Conservation (phyloP, 2,329 filamentous ascomycete genomes). For the Hymenoscyphus infarciens region DNA sequence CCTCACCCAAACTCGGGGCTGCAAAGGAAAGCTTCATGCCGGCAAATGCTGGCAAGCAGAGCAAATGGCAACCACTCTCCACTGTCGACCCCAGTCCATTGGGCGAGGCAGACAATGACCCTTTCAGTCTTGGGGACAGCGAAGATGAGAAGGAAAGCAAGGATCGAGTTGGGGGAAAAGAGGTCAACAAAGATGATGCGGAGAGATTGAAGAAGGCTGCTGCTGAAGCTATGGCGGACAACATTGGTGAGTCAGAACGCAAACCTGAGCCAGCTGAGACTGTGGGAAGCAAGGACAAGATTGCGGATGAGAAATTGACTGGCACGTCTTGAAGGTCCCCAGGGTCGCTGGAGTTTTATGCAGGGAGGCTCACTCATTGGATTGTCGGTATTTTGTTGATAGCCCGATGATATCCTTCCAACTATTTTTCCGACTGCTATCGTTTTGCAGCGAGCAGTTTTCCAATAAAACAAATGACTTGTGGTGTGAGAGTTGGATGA, state of each 20-base stretch:
- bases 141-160: conserved; percentile 86
- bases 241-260: conserved; percentile 33
- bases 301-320: conserved; percentile 30
- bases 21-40: conserved; percentile 47
- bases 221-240: conserved; percentile 43
- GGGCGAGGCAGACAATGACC: conserved; percentile 83
- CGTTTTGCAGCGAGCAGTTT: too few species aligned
- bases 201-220: conserved; percentile 65
- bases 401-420: conserved; percentile 15
- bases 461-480: too few species aligned
- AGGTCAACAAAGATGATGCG: conserved; percentile 51
- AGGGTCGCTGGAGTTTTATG: conserved; percentile 1
- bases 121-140: conserved; percentile 92
- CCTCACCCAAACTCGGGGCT: conserved; percentile 50
- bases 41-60: conserved; percentile 59
- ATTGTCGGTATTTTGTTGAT: conserved; percentile 7
- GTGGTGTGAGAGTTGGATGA: too few species aligned
- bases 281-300: conserved; percentile 32
- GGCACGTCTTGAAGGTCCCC: conserved; percentile 22
- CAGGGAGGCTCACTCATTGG: neutral
- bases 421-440: neutral
- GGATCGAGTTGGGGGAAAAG: conserved; percentile 45
- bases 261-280: conserved; percentile 34
- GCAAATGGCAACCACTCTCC: conserved; percentile 96
- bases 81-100: conserved; percentile 81